phyloP scores from a whole-genome alignment of 1,284 basidiomycete genomes.

The Puccinia hordei region DNA sequence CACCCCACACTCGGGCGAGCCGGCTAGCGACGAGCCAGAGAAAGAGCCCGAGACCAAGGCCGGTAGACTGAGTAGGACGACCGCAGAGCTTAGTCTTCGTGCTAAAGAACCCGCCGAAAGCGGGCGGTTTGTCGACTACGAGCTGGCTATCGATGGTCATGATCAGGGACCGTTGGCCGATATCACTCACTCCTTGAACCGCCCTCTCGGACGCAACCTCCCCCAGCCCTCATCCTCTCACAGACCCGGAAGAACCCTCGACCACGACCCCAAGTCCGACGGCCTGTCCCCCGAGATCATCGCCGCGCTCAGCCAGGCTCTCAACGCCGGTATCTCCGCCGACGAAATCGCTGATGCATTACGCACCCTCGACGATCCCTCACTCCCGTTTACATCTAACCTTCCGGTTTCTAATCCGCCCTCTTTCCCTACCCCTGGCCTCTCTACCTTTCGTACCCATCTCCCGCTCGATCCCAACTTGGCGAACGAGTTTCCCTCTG shows the following conservation, averaged over 20 bases:
- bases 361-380: background rate
- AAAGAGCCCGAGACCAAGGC: too few species aligned
- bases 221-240: background rate
- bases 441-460: too few species aligned
- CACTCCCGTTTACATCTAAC: too few species aligned
- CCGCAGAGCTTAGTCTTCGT: background rate
- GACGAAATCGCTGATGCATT: background rate
- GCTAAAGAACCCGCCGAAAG: too few species aligned
- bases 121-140: too few species aligned
- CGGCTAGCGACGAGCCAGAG: conserved; percentile 30
- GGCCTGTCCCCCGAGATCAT: background rate
- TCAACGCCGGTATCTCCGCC: background rate
- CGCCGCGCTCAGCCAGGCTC: background rate
- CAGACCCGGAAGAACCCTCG: too few species aligned
- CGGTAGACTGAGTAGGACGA: background rate
- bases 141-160: too few species aligned
- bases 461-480: too few species aligned
- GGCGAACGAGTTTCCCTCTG: too few species aligned
- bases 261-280: background rate
- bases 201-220: background rate
- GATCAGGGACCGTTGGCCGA: background rate
- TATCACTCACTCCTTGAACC: background rate
- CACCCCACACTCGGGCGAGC: conserved; percentile 15
- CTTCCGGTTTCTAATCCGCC: background rate
- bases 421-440: background rate